Percentiles rank a stretch among this genome's conserved stretches.
Evolutionary conservation across 768 basidiomycete genomes (phyloP).

Genomic region (Kondoa subrosea): DNA sequence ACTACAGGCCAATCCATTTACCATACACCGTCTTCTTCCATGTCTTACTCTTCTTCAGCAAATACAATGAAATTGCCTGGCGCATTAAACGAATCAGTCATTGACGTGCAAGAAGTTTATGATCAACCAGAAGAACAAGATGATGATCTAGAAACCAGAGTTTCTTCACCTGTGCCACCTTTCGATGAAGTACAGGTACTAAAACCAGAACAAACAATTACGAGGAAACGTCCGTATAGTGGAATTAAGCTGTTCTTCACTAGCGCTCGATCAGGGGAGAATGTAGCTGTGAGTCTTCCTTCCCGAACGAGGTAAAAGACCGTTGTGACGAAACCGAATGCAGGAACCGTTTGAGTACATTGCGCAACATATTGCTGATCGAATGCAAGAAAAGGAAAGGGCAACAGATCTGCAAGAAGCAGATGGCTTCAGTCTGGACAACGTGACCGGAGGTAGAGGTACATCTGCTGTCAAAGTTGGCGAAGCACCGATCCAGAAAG

Average conservation of each 20-base stretch:
- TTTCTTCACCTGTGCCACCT: not conserved
- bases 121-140: not conserved
- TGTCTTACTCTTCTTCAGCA: not conserved
- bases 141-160: not conserved
- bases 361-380: not conserved
- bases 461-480: not conserved
- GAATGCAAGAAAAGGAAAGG: not conserved
- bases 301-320: not conserved
- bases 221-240: not conserved
- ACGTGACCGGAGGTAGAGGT: not conserved
- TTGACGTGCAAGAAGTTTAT: not conserved
- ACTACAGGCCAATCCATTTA: not conserved
- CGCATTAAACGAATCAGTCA: not conserved
- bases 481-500: not conserved
- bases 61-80: not conserved
- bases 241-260: conserved; percentile 19
- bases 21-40: not conserved
- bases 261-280: conserved; percentile 12
- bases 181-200: not conserved
- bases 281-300: conserved; percentile 1
- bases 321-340: not conserved
- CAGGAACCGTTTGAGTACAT: not conserved
- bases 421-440: not conserved
- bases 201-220: not conserved
- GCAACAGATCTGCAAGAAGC: not conserved